These are phyloP conservation scores for Neurospora intermedia DNA, from an alignment of 495 filamentous ascomycete genomes.

Conservation along the genomic window DNA sequence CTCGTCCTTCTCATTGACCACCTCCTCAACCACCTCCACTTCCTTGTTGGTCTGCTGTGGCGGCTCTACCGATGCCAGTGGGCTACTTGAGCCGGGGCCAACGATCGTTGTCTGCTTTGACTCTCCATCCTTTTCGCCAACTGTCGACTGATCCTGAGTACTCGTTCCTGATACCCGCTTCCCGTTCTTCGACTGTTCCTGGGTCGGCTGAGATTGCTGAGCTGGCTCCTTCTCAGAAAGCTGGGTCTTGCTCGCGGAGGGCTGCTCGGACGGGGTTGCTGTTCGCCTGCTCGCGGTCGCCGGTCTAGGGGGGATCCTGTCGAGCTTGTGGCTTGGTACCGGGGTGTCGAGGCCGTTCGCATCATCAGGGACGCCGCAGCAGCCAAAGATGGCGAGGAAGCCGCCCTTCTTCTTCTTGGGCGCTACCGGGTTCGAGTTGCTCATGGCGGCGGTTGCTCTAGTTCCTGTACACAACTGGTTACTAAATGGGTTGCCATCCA, in stretches of 20 bases:
- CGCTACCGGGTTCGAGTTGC: constrained; percentile 35
- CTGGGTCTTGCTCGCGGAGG: constrained; percentile 40
- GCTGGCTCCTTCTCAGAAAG: constrained; percentile 34
- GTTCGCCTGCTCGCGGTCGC: constrained; percentile 45
- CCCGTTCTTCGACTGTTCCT: constrained; percentile 23
- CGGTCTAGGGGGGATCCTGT: constrained; percentile 41
- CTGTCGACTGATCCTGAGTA: constrained; percentile 33
- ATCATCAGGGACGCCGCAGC: constrained; percentile 60
- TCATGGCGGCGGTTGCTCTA: constrained; percentile 36
- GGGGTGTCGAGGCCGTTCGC: constrained; percentile 51
- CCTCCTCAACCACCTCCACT: constrained; percentile 18
- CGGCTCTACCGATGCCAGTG: constrained; percentile 35
- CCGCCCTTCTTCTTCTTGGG: constrained; percentile 52
- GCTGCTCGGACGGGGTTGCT: constrained; percentile 41
- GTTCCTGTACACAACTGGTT: constrained; percentile 35
- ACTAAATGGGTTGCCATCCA: constrained; percentile 57
- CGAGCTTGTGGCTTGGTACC: constrained; percentile 55
- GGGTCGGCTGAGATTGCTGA: constrained; percentile 18
- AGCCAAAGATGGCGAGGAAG: constrained; percentile 65
- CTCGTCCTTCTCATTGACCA: constrained; percentile 25
- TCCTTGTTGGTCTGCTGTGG: constrained; percentile 18
- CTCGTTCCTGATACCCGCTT: constrained; percentile 35
- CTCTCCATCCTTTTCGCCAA: constrained; percentile 33
- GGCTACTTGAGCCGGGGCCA: constrained; percentile 24
- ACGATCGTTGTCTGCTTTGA: constrained; percentile 36